phyloP scores from a whole-genome alignment of 1,284 basidiomycete species.

The Sporisorium graminicola region DNA sequence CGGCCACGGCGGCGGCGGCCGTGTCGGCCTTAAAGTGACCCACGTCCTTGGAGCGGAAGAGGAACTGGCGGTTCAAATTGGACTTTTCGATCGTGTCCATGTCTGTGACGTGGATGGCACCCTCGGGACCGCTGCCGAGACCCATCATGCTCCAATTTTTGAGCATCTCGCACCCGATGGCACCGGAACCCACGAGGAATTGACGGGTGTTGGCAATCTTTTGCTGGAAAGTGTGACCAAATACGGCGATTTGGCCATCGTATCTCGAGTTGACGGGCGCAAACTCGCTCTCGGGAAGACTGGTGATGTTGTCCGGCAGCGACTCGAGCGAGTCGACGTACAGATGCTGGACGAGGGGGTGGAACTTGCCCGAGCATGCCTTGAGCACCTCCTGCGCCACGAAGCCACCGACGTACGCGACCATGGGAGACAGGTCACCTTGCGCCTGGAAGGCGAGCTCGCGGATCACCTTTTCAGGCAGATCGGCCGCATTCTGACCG shows the following conservation, averaged over 20 bases:
- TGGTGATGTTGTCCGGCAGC: conserved; percentile 66
- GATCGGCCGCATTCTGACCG: conserved; percentile 76
- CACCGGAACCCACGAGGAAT: conserved; percentile 97
- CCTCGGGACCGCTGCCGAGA: conserved; percentile 83
- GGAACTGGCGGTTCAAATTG: conserved; percentile 97
- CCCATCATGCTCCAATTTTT: conserved; percentile 99
- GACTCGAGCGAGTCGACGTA: conserved; percentile 99
- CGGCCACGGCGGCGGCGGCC: conserved; percentile 88
- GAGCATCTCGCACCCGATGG: conserved; percentile 99
- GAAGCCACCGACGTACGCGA: conserved; percentile 95
- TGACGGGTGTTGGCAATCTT: conserved; percentile 91
- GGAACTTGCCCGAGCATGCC: conserved; percentile 97
- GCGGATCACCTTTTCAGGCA: conserved; percentile 82
- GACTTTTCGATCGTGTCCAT: conserved; percentile 99
- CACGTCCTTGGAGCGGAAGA: conserved; percentile 96
- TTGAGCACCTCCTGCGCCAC: conserved; percentile 98
- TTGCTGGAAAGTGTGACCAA: conserved; percentile 91
- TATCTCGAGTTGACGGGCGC: conserved; percentile 87
- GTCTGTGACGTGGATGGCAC: conserved; percentile 93
- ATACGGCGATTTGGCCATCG: conserved; percentile 95
- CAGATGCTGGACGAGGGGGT: conserved; percentile 93
- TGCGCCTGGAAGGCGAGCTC: conserved; percentile 92
- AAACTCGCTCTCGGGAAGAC: conserved; percentile 83
- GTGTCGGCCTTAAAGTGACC: conserved; percentile 98
- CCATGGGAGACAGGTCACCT: conserved; percentile 91